Percentiles rank a stretch among this genome's conserved stretches.
Evolutionary conservation across 352 stramenopile genomes (phyloP).

Genomic region (Nothophytophthora sp.): DNA sequence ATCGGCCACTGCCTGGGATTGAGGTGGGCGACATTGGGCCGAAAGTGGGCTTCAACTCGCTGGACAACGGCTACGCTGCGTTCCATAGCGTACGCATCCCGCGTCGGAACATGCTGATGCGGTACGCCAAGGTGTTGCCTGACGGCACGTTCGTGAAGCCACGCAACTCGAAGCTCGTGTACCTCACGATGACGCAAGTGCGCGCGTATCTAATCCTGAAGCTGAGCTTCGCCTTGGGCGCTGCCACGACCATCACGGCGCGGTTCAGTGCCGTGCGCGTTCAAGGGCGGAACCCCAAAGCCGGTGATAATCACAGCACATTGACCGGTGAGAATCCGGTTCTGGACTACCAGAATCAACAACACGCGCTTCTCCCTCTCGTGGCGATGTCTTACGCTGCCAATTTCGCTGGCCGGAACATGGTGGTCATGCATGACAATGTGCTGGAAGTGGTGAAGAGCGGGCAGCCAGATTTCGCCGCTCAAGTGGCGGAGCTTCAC

Average conservation of each 20-base stretch:
- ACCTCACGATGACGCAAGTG: conserved; percentile 56
- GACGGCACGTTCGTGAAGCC: conserved; percentile 64
- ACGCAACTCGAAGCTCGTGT: conserved; percentile 67
- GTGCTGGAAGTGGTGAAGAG: no score
- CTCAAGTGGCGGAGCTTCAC: no score
- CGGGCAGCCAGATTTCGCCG: no score
- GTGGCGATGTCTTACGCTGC: no score
- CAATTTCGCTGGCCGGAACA: no score
- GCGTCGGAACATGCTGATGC: conserved; percentile 29
- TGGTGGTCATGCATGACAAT: no score
- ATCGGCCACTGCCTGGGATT: conserved; percentile 25
- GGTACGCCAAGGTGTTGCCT: conserved; percentile 41
- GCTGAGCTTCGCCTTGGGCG: conserved; percentile 7
- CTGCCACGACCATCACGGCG: conserved; percentile 46
- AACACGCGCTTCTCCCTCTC: conserved; percentile 44
- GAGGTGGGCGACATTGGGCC: conserved; percentile 33
- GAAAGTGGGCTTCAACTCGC: conserved; percentile 26
- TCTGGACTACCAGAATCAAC: conserved; percentile 64
- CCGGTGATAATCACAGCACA: conserved; percentile 34
- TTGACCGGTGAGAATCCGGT: conserved; percentile 59
- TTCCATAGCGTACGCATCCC: conserved; percentile 30
- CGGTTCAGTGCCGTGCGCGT: conserved; percentile 53
- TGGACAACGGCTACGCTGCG: conserved; percentile 31
- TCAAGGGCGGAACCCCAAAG: conserved; percentile 32
- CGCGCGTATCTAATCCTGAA: conserved; percentile 31